phyloP scores from a whole-genome alignment of 1,284 basidiomycete species.

The Limonomyces culmigenus region DNA sequence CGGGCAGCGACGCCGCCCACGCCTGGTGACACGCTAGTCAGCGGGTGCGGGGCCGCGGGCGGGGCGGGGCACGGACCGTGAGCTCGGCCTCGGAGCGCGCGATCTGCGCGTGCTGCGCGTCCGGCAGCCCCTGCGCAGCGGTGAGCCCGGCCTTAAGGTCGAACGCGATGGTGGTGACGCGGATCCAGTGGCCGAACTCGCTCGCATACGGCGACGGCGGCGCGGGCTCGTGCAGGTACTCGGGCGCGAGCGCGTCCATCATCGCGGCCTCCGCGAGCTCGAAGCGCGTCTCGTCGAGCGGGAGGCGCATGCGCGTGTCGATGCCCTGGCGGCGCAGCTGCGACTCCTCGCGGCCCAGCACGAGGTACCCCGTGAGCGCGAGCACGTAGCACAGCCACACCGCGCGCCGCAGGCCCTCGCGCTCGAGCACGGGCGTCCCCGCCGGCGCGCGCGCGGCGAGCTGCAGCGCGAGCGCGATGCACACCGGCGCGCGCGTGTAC shows the following conservation, averaged over 20 bases:
- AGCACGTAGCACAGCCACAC: constrained; percentile 59
- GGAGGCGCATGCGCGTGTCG: constrained; percentile 39
- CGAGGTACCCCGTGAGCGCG: constrained; percentile 10
- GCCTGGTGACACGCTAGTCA: constrained; percentile 18
- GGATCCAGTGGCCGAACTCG: constrained; percentile 57
- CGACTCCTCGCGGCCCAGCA: not conserved
- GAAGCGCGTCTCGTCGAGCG: constrained; percentile 62
- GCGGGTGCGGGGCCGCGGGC: not conserved
- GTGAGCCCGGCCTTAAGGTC: constrained; percentile 25
- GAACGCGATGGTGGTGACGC: constrained; percentile 42
- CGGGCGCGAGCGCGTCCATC: constrained; percentile 36
- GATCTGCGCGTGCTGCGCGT: not conserved
- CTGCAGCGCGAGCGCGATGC: not conserved
- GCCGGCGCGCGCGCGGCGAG: not conserved
- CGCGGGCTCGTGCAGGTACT: constrained; percentile 45
- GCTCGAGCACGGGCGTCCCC: constrained; percentile 28
- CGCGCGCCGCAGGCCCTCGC: constrained; percentile 54
- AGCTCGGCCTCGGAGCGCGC: constrained; percentile 4
- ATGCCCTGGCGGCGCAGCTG: constrained; percentile 11
- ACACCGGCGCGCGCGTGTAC: not conserved
- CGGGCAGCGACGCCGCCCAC: constrained; percentile 48
- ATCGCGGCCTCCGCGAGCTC: constrained; percentile 45
- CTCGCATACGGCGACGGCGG: constrained; percentile 42
- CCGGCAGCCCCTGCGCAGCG: not conserved
- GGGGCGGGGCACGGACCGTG: constrained; percentile 4